Evolutionary conservation across 1,139 yeast genomes (phyloP).

Genomic region (Debaryomyces robertsiae): DNA sequence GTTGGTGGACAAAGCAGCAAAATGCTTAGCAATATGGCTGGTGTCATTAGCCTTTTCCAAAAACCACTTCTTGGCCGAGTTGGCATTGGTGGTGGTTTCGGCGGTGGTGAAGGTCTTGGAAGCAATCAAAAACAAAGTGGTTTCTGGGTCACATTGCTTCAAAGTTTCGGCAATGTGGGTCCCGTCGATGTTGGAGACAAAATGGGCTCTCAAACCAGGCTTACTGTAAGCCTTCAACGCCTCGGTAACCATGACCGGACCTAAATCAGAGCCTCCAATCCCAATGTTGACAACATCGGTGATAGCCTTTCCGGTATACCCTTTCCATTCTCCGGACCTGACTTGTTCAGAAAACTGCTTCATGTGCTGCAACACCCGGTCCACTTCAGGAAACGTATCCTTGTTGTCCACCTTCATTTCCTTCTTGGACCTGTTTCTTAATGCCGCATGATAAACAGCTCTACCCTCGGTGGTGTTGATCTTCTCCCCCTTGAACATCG

Average conservation of each 20-base stretch:
- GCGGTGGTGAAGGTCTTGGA: conserved; percentile 99
- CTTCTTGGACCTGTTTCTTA: conserved; percentile 86
- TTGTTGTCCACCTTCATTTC: conserved; percentile 86
- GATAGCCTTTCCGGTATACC: conserved; percentile 92
- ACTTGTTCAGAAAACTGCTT: conserved; percentile 88
- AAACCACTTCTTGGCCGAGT: conserved; percentile 94
- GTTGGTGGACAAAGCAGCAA: conserved; percentile 94
- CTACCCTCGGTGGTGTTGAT: conserved; percentile 95
- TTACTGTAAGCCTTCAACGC: conserved; percentile 89
- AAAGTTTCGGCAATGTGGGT: conserved; percentile 93
- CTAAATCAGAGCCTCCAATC: conserved; percentile 98
- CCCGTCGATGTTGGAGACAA: conserved; percentile 97
- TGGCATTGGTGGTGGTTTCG: conserved; percentile 95
- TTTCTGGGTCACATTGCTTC: conserved; percentile 77
- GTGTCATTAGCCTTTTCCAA: conserved; percentile 67
- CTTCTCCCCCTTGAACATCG: conserved; percentile 88
- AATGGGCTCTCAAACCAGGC: conserved; percentile 78
- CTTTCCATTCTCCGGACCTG: conserved; percentile 94
- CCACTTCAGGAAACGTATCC: conserved; percentile 88
- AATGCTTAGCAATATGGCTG: conserved; percentile 88
- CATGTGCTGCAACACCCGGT: conserved; percentile 90
- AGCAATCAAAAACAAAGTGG: conserved; percentile 91
- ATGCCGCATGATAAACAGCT: conserved; percentile 95
- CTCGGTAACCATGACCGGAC: conserved; percentile 99
- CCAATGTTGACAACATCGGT: conserved; percentile 96